These are phyloP conservation scores for Xylaria sp. DNA, from an alignment of 2,329 filamentous ascomycete genomes.

Conservation along the genomic window DNA sequence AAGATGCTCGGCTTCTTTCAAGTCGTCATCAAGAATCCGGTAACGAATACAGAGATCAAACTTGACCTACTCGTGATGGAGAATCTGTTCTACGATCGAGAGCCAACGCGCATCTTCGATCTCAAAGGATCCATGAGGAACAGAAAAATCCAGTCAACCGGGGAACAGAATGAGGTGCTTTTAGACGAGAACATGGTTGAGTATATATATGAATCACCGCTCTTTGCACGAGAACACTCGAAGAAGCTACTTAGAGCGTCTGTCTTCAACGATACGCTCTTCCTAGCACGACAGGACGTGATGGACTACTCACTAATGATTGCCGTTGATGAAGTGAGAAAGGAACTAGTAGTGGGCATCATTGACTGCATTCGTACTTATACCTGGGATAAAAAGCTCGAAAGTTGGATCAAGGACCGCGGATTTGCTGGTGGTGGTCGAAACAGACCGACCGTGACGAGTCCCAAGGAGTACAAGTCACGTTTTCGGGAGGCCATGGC, in stretches of 20 bases:
- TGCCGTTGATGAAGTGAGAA: conserved; percentile 88
- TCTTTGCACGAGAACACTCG: conserved; percentile 94
- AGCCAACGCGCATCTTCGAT: conserved; percentile 90
- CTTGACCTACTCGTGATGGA: conserved; percentile 96
- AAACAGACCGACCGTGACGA: conserved; percentile 93
- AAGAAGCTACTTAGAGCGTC: conserved; percentile 92
- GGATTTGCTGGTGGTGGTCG: conserved; percentile 80
- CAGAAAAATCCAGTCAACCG: conserved; percentile 94
- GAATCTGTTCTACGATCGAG: conserved; percentile 96
- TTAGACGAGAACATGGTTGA: conserved; percentile 99
- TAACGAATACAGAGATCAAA: conserved; percentile 91
- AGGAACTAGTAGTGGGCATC: conserved; percentile 95
- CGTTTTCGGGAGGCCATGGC: conserved; percentile 97
- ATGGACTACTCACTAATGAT: conserved; percentile 99
- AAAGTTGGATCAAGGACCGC: conserved; percentile 98
- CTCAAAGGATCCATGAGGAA: conserved; percentile 99
- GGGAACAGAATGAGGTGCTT: conserved; percentile 94
- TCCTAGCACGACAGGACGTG: conserved; percentile 92
- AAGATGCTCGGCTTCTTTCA: conserved; percentile 99
- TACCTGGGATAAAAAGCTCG: conserved; percentile 99
- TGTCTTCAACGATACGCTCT: conserved; percentile 97
- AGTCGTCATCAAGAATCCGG: conserved; percentile 94
- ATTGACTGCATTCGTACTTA: conserved; percentile 99
- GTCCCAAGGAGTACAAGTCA: conserved; percentile 96
- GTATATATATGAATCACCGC: conserved; percentile 95